Percentiles rank a stretch among this genome's conserved stretches.
Conservation (phyloP, 441 rosid species). For the Gossypium schwendimanii region DNA sequence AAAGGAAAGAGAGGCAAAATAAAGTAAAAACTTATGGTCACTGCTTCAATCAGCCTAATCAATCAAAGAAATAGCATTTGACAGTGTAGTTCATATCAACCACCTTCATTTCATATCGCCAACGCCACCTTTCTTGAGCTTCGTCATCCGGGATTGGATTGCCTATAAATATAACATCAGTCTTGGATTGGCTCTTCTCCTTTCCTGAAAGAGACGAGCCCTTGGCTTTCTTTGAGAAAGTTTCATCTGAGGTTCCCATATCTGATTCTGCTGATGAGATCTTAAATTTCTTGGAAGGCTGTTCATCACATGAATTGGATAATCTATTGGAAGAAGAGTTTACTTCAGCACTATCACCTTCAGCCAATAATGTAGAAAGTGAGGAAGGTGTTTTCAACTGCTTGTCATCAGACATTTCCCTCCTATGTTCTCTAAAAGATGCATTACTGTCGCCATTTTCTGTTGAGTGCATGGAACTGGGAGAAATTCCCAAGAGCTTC, state of each 20-base stretch:
- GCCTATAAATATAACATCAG: conserved; percentile 45
- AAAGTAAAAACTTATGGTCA: not conserved
- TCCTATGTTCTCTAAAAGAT: conserved; percentile 11
- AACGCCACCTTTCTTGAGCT: conserved; percentile 72
- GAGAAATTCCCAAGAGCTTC: conserved; percentile 16
- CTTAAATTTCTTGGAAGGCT: conserved; percentile 34
- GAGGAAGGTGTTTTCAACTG: conserved; percentile 13
- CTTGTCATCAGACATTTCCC: conserved; percentile 12
- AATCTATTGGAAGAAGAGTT: conserved; percentile 16
- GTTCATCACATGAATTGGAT: conserved; percentile 21
- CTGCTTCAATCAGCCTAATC: not conserved
- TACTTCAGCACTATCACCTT: not conserved
- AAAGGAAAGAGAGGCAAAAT: not conserved
- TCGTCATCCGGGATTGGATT: conserved; percentile 64
- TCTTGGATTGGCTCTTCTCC: conserved; percentile 13
- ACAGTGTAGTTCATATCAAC: conserved; percentile 1
- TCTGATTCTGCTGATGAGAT: conserved; percentile 17
- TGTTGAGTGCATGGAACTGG: conserved; percentile 18
- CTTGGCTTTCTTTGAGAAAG: conserved; percentile 27
- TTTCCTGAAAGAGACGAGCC: conserved; percentile 17
- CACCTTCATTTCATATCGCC: conserved; percentile 93
- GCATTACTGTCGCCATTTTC: conserved; percentile 5
- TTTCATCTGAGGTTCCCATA: conserved; percentile 22
- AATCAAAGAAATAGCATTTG: not conserved
- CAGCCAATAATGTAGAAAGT: conserved; percentile 5